These are phyloP conservation scores for Penicillium goetzii DNA, from an alignment of 495 filamentous ascomycete genomes.

Conservation along the genomic window DNA sequence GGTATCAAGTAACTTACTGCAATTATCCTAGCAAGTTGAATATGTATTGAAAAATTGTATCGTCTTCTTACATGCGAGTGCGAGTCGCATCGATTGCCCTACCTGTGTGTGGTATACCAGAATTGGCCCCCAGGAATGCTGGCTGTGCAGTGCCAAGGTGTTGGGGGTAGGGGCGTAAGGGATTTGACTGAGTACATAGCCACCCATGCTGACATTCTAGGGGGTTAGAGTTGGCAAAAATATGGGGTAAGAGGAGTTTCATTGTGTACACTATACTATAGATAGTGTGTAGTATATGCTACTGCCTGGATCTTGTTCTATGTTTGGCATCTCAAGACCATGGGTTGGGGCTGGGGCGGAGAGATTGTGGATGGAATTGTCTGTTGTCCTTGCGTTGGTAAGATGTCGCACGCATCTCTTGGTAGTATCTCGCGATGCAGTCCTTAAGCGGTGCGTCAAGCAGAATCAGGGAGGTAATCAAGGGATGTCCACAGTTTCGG, in stretches of 20 bases:
- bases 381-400: not conserved
- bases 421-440: not conserved
- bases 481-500: not conserved
- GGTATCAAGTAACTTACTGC: not conserved
- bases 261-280: not conserved
- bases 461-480: not conserved
- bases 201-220: not conserved
- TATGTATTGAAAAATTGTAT: not conserved
- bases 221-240: not conserved
- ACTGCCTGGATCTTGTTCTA: not conserved
- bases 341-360: not conserved
- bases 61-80: not conserved
- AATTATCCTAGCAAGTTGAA: not conserved
- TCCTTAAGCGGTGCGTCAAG: not conserved
- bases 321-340: not conserved
- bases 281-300: not conserved
- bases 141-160: constrained; percentile 17
- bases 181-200: constrained; percentile 3
- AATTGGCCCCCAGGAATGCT: constrained; percentile 4
- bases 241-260: not conserved
- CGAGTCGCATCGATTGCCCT: not conserved
- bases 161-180: constrained; percentile 3
- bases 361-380: not conserved
- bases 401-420: not conserved
- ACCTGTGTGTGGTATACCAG: not conserved